These are phyloP conservation scores for Scytalidium sp. DNA, from an alignment of 2,329 filamentous ascomycete species.

Conservation along the genomic window DNA sequence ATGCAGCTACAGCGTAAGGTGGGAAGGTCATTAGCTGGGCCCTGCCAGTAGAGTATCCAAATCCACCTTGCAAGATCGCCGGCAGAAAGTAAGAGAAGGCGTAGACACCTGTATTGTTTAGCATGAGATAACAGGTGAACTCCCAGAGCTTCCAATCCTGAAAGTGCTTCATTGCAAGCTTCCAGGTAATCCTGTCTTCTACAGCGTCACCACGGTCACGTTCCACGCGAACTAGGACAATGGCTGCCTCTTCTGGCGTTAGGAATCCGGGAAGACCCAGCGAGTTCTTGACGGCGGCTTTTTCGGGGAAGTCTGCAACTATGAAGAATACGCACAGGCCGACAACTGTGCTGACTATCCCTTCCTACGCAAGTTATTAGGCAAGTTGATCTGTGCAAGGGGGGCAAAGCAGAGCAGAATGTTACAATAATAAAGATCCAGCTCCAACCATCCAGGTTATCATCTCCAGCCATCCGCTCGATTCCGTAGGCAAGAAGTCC, in stretches of 20 bases:
- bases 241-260: neutral
- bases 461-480: conserved; percentile 6
- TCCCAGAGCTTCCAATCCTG: conserved; percentile 1
- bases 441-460: conserved; percentile 14
- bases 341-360: neutral
- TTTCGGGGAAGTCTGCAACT: neutral
- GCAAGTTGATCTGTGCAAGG: neutral
- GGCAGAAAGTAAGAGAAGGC: conserved; percentile 77
- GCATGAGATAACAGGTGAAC: neutral
- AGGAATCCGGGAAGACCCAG: neutral
- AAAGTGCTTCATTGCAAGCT: neutral
- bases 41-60: conserved; percentile 52
- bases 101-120: conserved; percentile 44
- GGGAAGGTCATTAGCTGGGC: conserved; percentile 74
- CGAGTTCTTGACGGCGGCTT: neutral
- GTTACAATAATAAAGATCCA: neutral
- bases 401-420: neutral
- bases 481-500: conserved; percentile 1
- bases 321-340: neutral
- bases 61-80: conserved; percentile 62
- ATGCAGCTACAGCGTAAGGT: conserved; percentile 69
- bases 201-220: neutral
- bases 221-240: neutral
- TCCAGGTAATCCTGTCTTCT: neutral
- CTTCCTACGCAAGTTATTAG: neutral